Evolutionary conservation across 805 yeast genomes (phyloP), one percentile per base, ranked within the genome.

Genomic region (Huiozyma sinensis): DNA sequence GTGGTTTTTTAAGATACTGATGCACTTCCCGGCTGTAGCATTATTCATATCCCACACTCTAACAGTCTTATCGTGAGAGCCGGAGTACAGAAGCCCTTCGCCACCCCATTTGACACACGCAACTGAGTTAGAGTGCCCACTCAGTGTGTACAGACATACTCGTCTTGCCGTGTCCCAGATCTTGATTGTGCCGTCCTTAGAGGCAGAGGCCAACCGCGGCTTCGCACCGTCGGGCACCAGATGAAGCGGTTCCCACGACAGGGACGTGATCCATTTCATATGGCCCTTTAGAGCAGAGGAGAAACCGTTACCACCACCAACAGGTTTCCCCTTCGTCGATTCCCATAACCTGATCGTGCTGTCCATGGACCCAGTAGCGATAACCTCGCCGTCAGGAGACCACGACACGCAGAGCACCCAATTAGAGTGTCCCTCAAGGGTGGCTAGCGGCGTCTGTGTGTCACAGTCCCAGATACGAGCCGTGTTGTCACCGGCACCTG

Each of bases 101-200:
- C 98, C 98, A 46, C 96, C 85, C 98, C 98, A 92, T 62, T 81
- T 88, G n/a, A 89, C 94, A 66, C 97, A 87, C 1, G 95, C 81
- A 2, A 92, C 97, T 0, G 95, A 76, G 41, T 83, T 77, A 31
- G 87, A 73, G 59, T 92, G 98, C 0, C 97, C 97, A 44, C 84
- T 76, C 72, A 92, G 67, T 1, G 94, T 81, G 60, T 74, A 70
- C 42, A 75, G 55, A 53, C 88, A 78, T 1, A 71, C 72, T 52
- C 95, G 74, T 36, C 80, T 66, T 10, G 77, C 72, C 2, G 87
- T 74, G 56, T 90, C 95, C 98, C 98, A 92, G 5, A 92, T 73
- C 53, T 82, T 81, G 9, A 89, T 71, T 1, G 95, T 81, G 17
- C 94, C 86, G 61, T 92, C 98, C 60, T 90, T 92, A 4, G 97